Base-by-base conservation (phyloP, 2,329 filamentous ascomycete species). In the Zarea fungicola region DNA sequence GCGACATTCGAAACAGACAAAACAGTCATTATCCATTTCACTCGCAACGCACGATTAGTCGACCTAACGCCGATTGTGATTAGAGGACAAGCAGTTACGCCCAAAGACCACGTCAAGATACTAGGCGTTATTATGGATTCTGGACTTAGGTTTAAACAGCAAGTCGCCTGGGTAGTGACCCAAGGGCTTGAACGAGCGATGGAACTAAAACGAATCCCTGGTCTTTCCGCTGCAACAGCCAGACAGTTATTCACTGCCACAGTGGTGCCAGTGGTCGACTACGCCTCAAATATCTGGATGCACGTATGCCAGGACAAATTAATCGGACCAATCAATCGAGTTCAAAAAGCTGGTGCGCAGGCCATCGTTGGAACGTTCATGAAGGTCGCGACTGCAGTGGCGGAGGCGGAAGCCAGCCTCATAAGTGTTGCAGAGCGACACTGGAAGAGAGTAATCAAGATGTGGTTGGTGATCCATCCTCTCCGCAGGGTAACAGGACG, bases 1-100 rank as follows among this genome's bases (percentile, higher is more conserved):
- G 55, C 57, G 28, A 59, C 54, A 8, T 60, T 63, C 23, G 51
- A 60, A 49, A 48, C 42, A 19, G 54, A 58, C 7, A 62, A 60
- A 51, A 62, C 57, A 19, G 47, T 52, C 9, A 53, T 60, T 29
- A 58, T 60, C 5, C 48, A 53, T 34, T 55, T 31, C 10, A 51
- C 49, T 9, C 37, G 14, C 7, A 47, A 34, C 21, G 40, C 32
- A 14, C 43, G 35, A 13, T 36, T 18, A 14, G 39, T 23, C 26
- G 31, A 51, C 23, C 6, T 18, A 22, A 44, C 26, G 16, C 40
- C 40, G 10, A 35, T 48, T 18, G 4, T 40, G 29, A 45, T 48
- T 26, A 49, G 47, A 22, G 42, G 36, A 22, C 2, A 42, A 26
- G 25, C 37, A 39, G 39, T 42, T 19, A 28, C 11, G 16, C 16